Evolutionary conservation across 306 rosid genomes (phyloP).

Genomic region (Bauhinia variegata): DNA sequence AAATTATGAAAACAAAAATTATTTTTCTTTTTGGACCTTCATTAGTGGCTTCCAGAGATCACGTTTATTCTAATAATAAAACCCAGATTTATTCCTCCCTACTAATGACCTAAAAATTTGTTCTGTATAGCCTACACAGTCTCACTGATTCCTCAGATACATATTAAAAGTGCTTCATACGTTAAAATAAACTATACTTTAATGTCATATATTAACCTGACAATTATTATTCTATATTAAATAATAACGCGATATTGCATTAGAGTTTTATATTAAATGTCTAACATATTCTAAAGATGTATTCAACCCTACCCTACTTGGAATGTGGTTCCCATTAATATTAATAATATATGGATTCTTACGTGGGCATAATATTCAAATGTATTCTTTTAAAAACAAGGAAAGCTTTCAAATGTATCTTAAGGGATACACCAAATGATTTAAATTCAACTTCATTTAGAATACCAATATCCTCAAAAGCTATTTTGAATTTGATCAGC

Average conservation of each 20-base stretch:
- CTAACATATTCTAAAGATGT: slow-evolving; percentile 44
- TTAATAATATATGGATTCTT: slow-evolving; percentile 44
- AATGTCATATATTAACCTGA: not conserved
- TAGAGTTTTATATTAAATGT: slow-evolving; percentile 28
- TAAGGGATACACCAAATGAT: slow-evolving; percentile 39
- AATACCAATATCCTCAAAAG: slow-evolving; percentile 36
- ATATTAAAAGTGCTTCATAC: slow-evolving; percentile 56
- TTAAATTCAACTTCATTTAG: slow-evolving; percentile 32
- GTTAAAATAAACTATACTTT: slow-evolving; percentile 43
- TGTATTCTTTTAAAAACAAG: slow-evolving; percentile 4
- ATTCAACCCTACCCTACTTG: slow-evolving; percentile 45
- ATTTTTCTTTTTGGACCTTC: too few species aligned
- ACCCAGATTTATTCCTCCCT: slow-evolving; percentile 45
- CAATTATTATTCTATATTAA: slow-evolving; percentile 15
- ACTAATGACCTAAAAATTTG: slow-evolving; percentile 38
- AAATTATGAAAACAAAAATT: too few species aligned
- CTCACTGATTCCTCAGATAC: slow-evolving; percentile 60
- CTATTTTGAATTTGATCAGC: slow-evolving; percentile 31
- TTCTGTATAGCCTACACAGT: slow-evolving; percentile 62
- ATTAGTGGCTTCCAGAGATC: slow-evolving; percentile 48
- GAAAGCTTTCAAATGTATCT: slow-evolving; percentile 33
- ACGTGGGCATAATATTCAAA: slow-evolving; percentile 35
- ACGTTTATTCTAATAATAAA: slow-evolving; percentile 36
- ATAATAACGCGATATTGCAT: slow-evolving; percentile 17
- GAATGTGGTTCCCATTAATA: slow-evolving; percentile 53